Base-by-base conservation (phyloP, 2,329 filamentous ascomycete species). In the Fusarium temperatum region DNA sequence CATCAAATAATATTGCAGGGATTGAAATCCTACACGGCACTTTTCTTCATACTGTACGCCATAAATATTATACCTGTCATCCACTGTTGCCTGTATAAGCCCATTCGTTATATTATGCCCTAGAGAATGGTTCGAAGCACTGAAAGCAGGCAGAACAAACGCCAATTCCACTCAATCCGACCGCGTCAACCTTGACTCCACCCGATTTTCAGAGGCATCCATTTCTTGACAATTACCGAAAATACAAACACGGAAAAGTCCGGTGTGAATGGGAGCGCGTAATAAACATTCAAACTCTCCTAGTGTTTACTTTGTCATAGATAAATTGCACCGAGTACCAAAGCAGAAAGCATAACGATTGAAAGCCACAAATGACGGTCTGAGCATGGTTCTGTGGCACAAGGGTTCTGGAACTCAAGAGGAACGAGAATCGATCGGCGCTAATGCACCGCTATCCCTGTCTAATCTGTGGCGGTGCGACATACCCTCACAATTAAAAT, bases 391-490 rank as follows among this genome's bases (percentile, higher is more conserved):
- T 54, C 30, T 42, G 54, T 69, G 57, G 48, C 62, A 66, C 68
- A 68, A 26, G 38, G 45, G 47, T 78, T 79, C 78, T 79, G 76
- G 73, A 77, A 77, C 64, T 73, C 41, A 36, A 59, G 60, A 74
- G 68, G 64, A 72, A 68, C 54, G 58, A 63, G 59, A 66, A 68
- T 71, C 65, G 79, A 81, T 81, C 80, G 80, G 67, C 81, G 80
- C 81, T 82, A 82, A 82, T 81, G 80, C 80, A 78, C 67, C 51
- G 42, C 41, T 66, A 76, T 62, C 76, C 74, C 48, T 48, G 72
- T 53, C 58, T 47, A 69, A 80, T 78, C 78, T 79, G 80, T 81
- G 80, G 80, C 80, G 80, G 80, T 82, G 80, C 80, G 77, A 74
- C 57, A 72, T 76, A 56, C 22, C 51, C 56, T 68, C 32, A 50